These are phyloP conservation scores for Lepidium sativum DNA, from an alignment of 345 rosid genomes.

Conservation along the genomic window DNA sequence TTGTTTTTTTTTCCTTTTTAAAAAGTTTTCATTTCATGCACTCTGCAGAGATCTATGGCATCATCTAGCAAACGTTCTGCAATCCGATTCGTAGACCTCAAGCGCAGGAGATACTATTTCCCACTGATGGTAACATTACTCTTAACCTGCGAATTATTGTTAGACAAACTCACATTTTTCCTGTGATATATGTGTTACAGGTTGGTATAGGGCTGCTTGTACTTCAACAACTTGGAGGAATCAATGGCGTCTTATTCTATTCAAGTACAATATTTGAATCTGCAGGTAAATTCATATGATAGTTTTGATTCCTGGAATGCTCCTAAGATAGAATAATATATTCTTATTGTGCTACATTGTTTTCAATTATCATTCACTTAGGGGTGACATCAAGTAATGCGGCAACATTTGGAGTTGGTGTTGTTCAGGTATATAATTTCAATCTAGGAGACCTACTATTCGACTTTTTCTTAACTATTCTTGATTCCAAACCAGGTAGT, in stretches of 20 bases:
- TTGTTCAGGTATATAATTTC: slow-evolving; percentile 55
- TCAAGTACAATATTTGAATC: slow-evolving; percentile 70
- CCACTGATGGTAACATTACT: slow-evolving; percentile 59
- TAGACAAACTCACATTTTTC: not conserved
- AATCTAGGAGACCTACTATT: not conserved
- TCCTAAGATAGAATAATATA: not conserved
- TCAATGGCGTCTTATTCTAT: slow-evolving; percentile 90
- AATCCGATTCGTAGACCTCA: slow-evolving; percentile 77
- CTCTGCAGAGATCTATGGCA: slow-evolving; percentile 59
- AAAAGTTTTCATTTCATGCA: not conserved
- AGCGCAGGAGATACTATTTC: slow-evolving; percentile 90
- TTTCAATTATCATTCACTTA: slow-evolving; percentile 7
- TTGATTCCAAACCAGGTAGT: slow-evolving; percentile 41
- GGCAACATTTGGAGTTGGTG: slow-evolving; percentile 77
- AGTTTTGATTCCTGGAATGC: slow-evolving; percentile 4
- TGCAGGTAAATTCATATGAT: slow-evolving; percentile 48
- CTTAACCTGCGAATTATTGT: not conserved
- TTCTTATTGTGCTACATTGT: not conserved
- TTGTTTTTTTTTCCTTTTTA: not conserved
- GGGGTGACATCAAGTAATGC: slow-evolving; percentile 63
- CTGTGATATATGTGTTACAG: slow-evolving; percentile 34
- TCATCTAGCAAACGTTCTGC: slow-evolving; percentile 66
- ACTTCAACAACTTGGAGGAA: slow-evolving; percentile 91
- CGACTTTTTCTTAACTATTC: not conserved
- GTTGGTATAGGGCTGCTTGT: slow-evolving; percentile 79